Percentiles rank a stretch among this genome's conserved stretches.
Conservation (phyloP, 176 grass and related monocot genomes). For the Ampelocalamus luodianensis region DNA sequence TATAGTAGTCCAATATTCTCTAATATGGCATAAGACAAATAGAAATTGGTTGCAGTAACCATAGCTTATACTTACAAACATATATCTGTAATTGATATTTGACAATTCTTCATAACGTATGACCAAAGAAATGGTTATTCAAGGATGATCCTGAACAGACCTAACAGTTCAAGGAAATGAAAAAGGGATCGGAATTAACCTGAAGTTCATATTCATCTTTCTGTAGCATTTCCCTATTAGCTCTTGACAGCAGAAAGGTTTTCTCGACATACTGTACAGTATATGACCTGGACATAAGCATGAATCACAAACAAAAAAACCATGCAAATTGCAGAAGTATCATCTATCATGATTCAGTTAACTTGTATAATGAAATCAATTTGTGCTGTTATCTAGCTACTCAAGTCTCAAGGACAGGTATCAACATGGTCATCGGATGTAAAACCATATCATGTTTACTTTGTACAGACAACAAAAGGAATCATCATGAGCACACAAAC, state of each 20-base stretch:
- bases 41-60: not conserved
- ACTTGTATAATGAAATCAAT: not conserved
- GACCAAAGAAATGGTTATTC: constrained; percentile 11
- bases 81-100: constrained; percentile 19
- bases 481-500: constrained; percentile 20
- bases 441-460: constrained; percentile 34
- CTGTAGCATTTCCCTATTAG: constrained; percentile 65
- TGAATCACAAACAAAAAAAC: constrained; percentile 40
- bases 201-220: constrained; percentile 68
- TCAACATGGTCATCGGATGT: constrained; percentile 15
- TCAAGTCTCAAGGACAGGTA: constrained; percentile 15
- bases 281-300: constrained; percentile 62
- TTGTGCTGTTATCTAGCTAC: not conserved
- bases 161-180: constrained; percentile 16
- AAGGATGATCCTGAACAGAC: constrained; percentile 1
- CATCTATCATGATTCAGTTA: constrained; percentile 48
- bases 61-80: not conserved
- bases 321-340: constrained; percentile 37
- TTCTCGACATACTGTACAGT: constrained; percentile 57
- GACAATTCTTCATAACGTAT: constrained; percentile 25
- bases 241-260: constrained; percentile 68
- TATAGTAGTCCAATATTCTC: not conserved
- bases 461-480: constrained; percentile 29
- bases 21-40: not conserved
- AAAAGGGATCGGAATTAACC: constrained; percentile 53